These are phyloP conservation scores for Ascochyta fabae DNA, from an alignment of 2,329 filamentous ascomycete species.

Conservation along the genomic window DNA sequence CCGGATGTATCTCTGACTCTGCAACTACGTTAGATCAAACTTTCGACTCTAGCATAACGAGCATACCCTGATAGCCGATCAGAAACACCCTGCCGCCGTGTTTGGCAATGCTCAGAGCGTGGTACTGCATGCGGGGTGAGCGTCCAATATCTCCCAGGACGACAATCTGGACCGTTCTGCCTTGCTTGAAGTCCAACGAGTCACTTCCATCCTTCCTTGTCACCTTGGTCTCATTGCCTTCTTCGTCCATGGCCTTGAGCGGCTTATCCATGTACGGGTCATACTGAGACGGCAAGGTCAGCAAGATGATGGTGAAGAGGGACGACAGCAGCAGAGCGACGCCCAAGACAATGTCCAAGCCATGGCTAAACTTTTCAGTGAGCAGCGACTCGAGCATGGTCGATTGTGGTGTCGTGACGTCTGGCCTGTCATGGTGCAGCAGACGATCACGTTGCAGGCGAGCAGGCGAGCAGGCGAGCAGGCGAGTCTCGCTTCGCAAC, in stretches of 20 bases:
- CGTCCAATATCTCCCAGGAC: conserved; percentile 95
- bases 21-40: neutral
- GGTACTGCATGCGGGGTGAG: conserved; percentile 98
- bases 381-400: conserved; percentile 45
- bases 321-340: conserved; percentile 54
- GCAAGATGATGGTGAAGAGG: conserved; percentile 57
- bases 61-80: conserved; percentile 81
- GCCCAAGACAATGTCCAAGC: conserved; percentile 49
- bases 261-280: conserved; percentile 47
- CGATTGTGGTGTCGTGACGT: conserved; percentile 16
- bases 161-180: conserved; percentile 75
- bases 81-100: conserved; percentile 81
- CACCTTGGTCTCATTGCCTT: conserved; percentile 31
- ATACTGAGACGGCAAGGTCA: conserved; percentile 62
- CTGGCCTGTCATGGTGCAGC: conserved; percentile 23
- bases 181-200: conserved; percentile 35
- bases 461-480: conserved; percentile 10
- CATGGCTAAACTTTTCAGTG: conserved; percentile 28
- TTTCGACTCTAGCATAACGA: neutral
- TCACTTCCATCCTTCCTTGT: conserved; percentile 31
- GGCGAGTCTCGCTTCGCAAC: conserved; percentile 16
- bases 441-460: conserved; percentile 19
- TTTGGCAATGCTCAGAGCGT: conserved; percentile 88
- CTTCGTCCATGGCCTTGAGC: conserved; percentile 28
- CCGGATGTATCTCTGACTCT: conserved; percentile 84